Evolutionary conservation across 1,284 basidiomycete species (phyloP).

Genomic region (Austroboletus olivaceoglutinosus): DNA sequence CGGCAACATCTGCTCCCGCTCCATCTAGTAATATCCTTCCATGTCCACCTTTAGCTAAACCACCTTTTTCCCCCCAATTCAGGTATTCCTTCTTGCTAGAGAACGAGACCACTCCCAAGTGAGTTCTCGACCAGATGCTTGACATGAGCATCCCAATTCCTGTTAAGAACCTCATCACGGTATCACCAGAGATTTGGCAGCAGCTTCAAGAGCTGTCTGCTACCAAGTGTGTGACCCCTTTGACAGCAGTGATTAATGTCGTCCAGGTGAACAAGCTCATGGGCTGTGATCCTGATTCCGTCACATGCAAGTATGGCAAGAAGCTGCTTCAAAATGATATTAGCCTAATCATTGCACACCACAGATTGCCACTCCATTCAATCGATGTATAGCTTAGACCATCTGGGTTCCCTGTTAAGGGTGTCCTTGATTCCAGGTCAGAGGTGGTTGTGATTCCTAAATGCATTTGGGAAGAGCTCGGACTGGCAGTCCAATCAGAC

Average conservation of each 20-base stretch:
- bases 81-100: not conserved
- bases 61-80: not conserved
- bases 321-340: not conserved
- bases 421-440: not conserved
- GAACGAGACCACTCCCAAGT: not conserved
- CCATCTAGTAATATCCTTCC: no score
- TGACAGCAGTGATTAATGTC: no score
- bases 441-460: not conserved
- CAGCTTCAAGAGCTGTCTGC: no score
- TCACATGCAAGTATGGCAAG: not conserved
- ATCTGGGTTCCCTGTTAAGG: no score
- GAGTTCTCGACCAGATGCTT: not conserved
- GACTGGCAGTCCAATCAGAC: not conserved
- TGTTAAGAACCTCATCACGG: not conserved
- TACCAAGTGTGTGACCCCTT: no score
- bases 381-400: not conserved
- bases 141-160: not conserved
- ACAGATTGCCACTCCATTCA: not conserved
- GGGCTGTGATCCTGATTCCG: accelerated
- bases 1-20: no score
- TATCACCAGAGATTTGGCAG: no score
- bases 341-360: not conserved
- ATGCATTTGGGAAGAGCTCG: not conserved
- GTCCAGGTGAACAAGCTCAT: not conserved
- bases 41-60: no score